phyloP scores from a whole-genome alignment of 164 flowering plant genomes.

The Magnolia changhungtana region DNA sequence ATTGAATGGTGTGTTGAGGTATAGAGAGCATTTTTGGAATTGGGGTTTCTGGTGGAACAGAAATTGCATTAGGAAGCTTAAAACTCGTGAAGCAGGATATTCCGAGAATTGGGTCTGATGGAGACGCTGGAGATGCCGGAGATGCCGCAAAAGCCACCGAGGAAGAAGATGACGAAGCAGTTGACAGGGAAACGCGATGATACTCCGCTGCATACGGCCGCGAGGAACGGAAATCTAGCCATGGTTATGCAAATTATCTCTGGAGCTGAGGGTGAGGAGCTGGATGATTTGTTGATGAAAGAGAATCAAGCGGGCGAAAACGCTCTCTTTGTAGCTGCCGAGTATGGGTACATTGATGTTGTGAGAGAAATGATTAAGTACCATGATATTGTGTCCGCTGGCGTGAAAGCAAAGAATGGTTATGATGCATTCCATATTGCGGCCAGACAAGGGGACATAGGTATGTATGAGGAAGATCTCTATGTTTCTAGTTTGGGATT shows the following conservation, averaged over 20 bases:
- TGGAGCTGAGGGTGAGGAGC: conserved; percentile 36
- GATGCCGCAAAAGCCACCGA: conserved; percentile 24
- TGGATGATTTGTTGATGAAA: conserved; percentile 48
- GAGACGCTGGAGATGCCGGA: conserved; percentile 52
- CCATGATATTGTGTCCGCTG: conserved; percentile 61
- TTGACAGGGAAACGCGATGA: conserved; percentile 80
- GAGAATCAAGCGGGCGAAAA: conserved; percentile 90
- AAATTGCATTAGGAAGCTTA: neutral
- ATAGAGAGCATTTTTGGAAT: too few species aligned
- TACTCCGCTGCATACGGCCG: conserved; percentile 63
- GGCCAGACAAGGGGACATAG: conserved; percentile 88
- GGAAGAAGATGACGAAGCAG: conserved; percentile 79
- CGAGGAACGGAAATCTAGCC: conserved; percentile 58
- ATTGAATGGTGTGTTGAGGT: too few species aligned
- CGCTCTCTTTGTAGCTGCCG: conserved; percentile 80
- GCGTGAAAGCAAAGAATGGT: conserved; percentile 84
- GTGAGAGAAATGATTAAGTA: conserved; percentile 72
- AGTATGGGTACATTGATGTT: conserved; percentile 74
- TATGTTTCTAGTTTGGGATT: too few species aligned
- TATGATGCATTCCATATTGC: conserved; percentile 96
- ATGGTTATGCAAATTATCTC: conserved; percentile 43
- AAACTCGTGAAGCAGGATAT: neutral
- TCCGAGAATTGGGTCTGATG: conserved; percentile 25
- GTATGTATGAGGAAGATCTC: conserved; percentile 26
- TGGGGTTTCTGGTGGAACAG: neutral